Base-by-base conservation (phyloP, 2,329 filamentous ascomycete species). In the Cordyceps farinosa region DNA sequence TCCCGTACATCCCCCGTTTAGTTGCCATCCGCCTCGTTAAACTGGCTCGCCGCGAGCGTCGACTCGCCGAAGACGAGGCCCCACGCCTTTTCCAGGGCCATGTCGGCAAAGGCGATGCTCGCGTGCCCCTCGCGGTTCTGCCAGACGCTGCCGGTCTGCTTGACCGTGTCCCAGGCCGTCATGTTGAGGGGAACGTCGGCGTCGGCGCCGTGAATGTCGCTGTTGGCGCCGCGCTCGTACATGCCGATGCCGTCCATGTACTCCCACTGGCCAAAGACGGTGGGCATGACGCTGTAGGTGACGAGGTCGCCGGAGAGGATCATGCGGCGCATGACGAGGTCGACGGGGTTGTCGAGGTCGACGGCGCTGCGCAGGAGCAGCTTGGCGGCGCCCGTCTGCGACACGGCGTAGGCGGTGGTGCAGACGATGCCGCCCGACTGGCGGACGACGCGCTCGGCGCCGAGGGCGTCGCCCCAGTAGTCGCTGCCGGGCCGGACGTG, bases 321-420 rank as follows among this genome's bases (percentile, higher is more conserved):
- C 65, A 73, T 66, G 3, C 61, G 51, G 10, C 63, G 61, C 47
- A 73, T 72, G 27, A 71, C 54, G 27, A 71, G 61, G 58, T 73
- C 71, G 3, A 71, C 60, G 22, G 70, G 69, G 11, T 68, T 59
- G 62, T 73, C 67, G 51, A 73, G 61, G 53, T 72, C 66, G 27
- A 70, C 34, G 8, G 65, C 64, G 27, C 52, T 15, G 45, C 61
- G 61, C 36, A 63, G 61, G 1, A 73, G 64, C 17, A 73, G 63
- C 64, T 73, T 72, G 13, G 69, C 69, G 3, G 71, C 71, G 29
- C 71, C 71, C 0, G 66, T 66, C 32, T 67, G 68, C n/a, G 64
- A 68, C 9, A 73, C 66, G 9, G 70, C 70, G 52, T 73, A 73
- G 1, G 67, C 69, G 2, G 70, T 71, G 9, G 69, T 70, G 63